Evolutionary conservation across 768 basidiomycete species (phyloP).

Genomic region (Russula dissimulans): DNA sequence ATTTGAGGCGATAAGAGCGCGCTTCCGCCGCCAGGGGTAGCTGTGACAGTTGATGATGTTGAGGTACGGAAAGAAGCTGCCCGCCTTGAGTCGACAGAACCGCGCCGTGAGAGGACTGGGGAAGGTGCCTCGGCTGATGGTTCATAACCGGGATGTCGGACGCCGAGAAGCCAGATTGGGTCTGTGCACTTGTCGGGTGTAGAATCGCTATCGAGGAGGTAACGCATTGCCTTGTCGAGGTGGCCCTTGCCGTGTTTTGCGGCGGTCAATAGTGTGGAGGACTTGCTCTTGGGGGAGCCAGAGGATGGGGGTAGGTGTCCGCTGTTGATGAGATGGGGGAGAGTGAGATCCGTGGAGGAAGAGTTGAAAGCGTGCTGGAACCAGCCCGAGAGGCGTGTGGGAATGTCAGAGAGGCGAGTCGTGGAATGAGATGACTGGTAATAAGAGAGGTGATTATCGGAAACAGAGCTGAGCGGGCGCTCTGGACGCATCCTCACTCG

Average conservation of each 20-base stretch:
- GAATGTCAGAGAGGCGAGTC: constrained; percentile 55
- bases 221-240: constrained; percentile 76
- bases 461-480: constrained; percentile 40
- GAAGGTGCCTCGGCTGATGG: constrained; percentile 24
- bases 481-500: constrained; percentile 48
- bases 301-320: constrained; percentile 27
- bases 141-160: constrained; percentile 71
- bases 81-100: constrained; percentile 34
- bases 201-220: constrained; percentile 86
- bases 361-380: constrained; percentile 68
- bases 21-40: constrained; percentile 22
- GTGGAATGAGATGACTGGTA: constrained; percentile 39
- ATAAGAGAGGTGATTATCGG: constrained; percentile 37
- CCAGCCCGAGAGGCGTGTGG: constrained; percentile 72
- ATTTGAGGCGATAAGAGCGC: constrained; percentile 25
- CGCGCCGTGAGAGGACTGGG: constrained; percentile 26
- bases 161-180: constrained; percentile 85
- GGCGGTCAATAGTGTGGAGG: constrained; percentile 50
- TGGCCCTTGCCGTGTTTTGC: constrained; percentile 69
- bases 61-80: constrained; percentile 40
- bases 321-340: constrained; percentile 49
- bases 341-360: constrained; percentile 62
- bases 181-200: constrained; percentile 74
- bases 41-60: constrained; percentile 30
- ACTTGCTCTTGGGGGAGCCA: constrained; percentile 37